Conservation (phyloP, 1,284 basidiomycete genomes). For the Ustilago tritici region DNA sequence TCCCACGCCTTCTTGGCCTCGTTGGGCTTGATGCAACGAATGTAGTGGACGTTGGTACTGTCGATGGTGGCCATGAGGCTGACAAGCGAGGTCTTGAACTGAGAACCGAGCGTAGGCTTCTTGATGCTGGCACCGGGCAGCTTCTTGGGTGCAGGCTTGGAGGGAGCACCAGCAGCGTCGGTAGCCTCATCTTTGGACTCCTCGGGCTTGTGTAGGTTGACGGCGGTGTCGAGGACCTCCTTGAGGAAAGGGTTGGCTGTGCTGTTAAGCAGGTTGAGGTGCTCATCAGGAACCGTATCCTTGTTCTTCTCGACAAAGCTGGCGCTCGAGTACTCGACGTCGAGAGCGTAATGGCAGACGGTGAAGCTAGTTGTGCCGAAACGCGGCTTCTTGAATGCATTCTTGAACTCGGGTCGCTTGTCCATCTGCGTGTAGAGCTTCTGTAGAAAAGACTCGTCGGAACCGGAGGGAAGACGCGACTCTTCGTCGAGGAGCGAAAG, state of each 20-base stretch:
- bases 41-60: constrained; percentile 98
- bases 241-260: constrained; percentile 93
- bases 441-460: constrained; percentile 90
- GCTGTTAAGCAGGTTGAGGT: constrained; percentile 84
- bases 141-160: constrained; percentile 52
- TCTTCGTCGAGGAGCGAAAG: constrained; percentile 96
- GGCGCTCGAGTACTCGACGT: constrained; percentile 97
- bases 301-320: constrained; percentile 99
- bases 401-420: constrained; percentile 84
- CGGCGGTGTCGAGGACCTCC: constrained; percentile 82
- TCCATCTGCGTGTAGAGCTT: constrained; percentile 89
- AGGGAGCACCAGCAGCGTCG: constrained; percentile 19
- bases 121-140: constrained; percentile 76
- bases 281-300: constrained; percentile 98
- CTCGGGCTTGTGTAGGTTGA: constrained; percentile 52
- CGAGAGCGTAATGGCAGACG: constrained; percentile 96
- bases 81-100: constrained; percentile 95
- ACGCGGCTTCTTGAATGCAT: constrained; percentile 95
- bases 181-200: constrained; percentile 30
- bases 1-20: constrained; percentile 97
- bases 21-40: constrained; percentile 99
- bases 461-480: constrained; percentile 93
- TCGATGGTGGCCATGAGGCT: constrained; percentile 97
- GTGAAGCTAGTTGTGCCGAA: constrained; percentile 98
- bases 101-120: constrained; percentile 97